phyloP scores from a whole-genome alignment of 352 stramenopile genomes.

The Globisporangium parvum region DNA sequence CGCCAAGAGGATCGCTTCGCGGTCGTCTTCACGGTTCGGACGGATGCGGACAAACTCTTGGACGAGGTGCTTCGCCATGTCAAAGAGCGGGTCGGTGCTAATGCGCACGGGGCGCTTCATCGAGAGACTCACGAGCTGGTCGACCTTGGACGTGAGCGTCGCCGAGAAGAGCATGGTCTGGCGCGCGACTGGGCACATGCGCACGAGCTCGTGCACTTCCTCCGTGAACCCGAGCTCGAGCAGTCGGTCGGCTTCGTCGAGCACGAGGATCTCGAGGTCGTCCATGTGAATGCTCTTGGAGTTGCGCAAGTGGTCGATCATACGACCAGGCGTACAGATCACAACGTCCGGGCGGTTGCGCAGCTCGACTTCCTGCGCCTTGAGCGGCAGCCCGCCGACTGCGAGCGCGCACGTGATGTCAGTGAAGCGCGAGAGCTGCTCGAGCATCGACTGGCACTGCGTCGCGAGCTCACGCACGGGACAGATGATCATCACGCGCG shows the following conservation, averaged over 20 bases:
- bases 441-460: conserved; percentile 94
- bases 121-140: conserved; percentile 95
- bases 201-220: conserved; percentile 95
- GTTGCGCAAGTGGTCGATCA: conserved; percentile 98
- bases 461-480: conserved; percentile 97
- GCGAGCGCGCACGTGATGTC: conserved; percentile 91
- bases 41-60: conserved; percentile 98
- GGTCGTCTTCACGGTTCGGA: conserved; percentile 86
- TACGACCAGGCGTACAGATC: conserved; percentile 96
- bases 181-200: conserved; percentile 91
- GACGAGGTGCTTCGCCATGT: conserved; percentile 94
- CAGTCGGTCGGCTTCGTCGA: conserved; percentile 93
- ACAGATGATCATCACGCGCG: conserved; percentile 95
- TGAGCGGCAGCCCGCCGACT: conserved; percentile 89
- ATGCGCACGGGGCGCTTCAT: conserved; percentile 96
- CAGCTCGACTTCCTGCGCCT: conserved; percentile 94
- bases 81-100: conserved; percentile 89
- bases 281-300: conserved; percentile 95
- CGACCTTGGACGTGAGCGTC: conserved; percentile 97
- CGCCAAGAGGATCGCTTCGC: conserved; percentile 94
- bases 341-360: conserved; percentile 94
- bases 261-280: conserved; percentile 96
- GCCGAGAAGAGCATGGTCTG: conserved; percentile 99
- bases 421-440: conserved; percentile 93
- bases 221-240: conserved; percentile 98